Evolutionary conservation across 1,284 basidiomycete species (phyloP).

Genomic region (Pseudozyma hubeiensis): DNA sequence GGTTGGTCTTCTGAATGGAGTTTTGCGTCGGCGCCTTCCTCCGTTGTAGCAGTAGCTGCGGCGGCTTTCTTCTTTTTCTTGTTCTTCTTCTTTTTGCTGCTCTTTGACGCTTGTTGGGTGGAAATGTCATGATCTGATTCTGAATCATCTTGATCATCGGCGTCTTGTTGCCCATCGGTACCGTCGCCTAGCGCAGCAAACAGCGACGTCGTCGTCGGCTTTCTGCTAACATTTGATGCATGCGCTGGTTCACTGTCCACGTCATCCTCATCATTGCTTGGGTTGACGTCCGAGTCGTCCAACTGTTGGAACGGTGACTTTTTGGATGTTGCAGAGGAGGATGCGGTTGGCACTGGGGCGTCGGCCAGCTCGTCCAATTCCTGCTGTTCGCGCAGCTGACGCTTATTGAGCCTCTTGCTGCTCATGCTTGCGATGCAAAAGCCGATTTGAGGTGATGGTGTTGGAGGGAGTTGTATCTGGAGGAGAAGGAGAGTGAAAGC

Average conservation of each 20-base stretch:
- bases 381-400: constrained; percentile 62
- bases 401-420: constrained; percentile 59
- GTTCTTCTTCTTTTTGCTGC: constrained; percentile 55
- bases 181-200: constrained; percentile 55
- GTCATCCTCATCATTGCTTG: constrained; percentile 14
- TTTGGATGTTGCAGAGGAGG: constrained; percentile 11
- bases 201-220: constrained; percentile 21
- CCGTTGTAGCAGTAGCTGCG: constrained; percentile 3
- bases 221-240: not conserved
- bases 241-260: constrained; percentile 6
- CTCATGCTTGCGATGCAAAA: constrained; percentile 32
- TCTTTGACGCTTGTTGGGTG: constrained; percentile 15
- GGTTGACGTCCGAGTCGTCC: constrained; percentile 16
- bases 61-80: constrained; percentile 65
- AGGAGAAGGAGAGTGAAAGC: not conserved
- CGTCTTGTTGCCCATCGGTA: constrained; percentile 19
- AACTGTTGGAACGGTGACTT: constrained; percentile 25
- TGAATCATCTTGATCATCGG: constrained; percentile 29
- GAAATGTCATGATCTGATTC: constrained; percentile 41
- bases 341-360: constrained; percentile 11
- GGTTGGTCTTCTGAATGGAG: not conserved
- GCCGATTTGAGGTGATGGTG: not conserved
- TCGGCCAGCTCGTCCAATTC: constrained; percentile 59
- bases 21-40: not conserved
- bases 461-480: not conserved